Evolutionary conservation across 202 grass and related monocot species (phyloP), one percentile per base, ranked within the genome.

Genomic region (Setaria italica): DNA sequence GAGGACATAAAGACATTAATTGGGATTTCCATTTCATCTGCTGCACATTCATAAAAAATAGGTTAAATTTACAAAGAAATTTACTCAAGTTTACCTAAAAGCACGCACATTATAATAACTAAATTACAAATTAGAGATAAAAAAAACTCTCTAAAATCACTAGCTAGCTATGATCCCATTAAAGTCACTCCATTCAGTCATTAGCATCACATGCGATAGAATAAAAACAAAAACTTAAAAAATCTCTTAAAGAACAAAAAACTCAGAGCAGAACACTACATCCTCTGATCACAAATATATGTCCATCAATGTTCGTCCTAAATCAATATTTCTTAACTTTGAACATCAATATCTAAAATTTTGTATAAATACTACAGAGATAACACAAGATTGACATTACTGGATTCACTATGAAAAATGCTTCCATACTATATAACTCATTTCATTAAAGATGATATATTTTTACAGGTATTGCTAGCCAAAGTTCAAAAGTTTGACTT

Each of bases 141-240:
- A 37, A 37, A 0, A 56, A 67, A 35, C 21, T 47, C 48, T 16
- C 47, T 50, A 85, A 77, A 68, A 76, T 49, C 77, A 67, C 35
- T 59, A 70, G 11, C 68, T 70, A 82, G 58, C 48, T 66, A n/a
- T 6, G 34, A 82, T 73, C 80, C 77, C 79, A 88, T 67, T 86
- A 65, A 69, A 81, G 62, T 47, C 73, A 58, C 77, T 83, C 84
- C 70, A 87, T 79, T 88, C 70, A 69, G 33, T 41, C 16, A 81
- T 5, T 51, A 79, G 60, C 71, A 60, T 43, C 48, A 37, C 72
- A 7, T 13, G 41, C 10, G 17, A 29, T 34, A 74, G 74, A 88
- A 63, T 66, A 51, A 68, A 87, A 12, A 85, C 17, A 29, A 49
- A 78, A 84, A 73, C 29, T 11, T 76, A 37, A 34, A 53, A n/a